Evolutionary conservation across 768 basidiomycete genomes (phyloP).

Genomic region (Termitomyces titanicus): DNA sequence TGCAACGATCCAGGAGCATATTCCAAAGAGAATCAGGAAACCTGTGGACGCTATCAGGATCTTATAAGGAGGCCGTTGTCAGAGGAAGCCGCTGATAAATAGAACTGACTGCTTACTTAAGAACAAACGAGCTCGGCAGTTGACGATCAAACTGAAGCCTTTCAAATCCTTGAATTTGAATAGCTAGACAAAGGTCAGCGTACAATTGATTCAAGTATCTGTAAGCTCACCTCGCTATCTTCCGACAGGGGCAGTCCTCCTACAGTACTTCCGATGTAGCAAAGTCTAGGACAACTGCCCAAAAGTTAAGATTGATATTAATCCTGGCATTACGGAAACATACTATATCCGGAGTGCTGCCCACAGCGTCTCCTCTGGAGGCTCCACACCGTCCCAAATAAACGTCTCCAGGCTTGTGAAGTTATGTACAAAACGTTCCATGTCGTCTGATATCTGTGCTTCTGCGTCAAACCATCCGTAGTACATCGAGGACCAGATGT

Average conservation of each 20-base stretch:
- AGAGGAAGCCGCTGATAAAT: background rate
- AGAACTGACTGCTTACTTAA: conserved; percentile 2
- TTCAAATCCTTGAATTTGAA: conserved; percentile 19
- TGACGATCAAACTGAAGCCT: conserved; percentile 18
- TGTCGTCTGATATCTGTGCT: conserved; percentile 6
- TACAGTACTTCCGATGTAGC: conserved; percentile 19
- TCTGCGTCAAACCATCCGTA: conserved; percentile 13
- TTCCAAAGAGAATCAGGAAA: conserved; percentile 40
- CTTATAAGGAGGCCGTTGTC: background rate
- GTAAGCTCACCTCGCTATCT: conserved; percentile 18
- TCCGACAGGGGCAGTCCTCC: conserved; percentile 12
- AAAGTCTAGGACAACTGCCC: conserved; percentile 19
- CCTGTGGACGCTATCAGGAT: conserved; percentile 4
- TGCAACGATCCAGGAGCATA: conserved; percentile 47
- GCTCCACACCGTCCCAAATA: conserved; percentile 23
- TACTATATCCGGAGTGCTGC: conserved; percentile 15
- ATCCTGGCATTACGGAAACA: background rate
- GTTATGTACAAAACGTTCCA: conserved; percentile 14
- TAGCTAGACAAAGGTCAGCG: conserved; percentile 10
- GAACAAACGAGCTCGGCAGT: conserved; percentile 10
- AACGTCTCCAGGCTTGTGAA: conserved; percentile 16
- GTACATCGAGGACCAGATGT: conserved; percentile 7
- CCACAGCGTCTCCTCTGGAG: conserved; percentile 19
- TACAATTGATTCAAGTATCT: background rate
- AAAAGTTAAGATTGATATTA: background rate